Base-by-base conservation (phyloP, 176 grass and related monocot species). In the Cenchrus purpureus region DNA sequence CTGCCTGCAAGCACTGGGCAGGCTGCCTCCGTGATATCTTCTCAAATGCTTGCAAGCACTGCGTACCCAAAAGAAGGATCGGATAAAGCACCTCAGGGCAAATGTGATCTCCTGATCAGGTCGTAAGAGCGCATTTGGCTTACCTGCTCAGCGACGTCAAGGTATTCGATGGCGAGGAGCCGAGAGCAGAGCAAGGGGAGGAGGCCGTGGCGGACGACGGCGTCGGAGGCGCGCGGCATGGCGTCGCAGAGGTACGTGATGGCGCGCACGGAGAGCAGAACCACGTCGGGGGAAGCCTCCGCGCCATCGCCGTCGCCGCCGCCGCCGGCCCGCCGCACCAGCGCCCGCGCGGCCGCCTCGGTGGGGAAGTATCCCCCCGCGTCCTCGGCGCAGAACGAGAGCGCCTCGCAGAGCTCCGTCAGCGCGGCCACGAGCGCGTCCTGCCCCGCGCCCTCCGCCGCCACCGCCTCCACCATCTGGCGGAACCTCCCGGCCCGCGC, bases 1-100 rank as follows among this genome's bases (percentile, higher is more conserved):
- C 91, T 7, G 97, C 91, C 82, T 92, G 83, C 86, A 99, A 87
- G 82, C 97, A 99, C 40, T 84, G 83, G 12, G 85, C 83, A 3
- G 93, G 91, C 82, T 96, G 90, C 50, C 82, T 82, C 74, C 31
- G 75, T 4, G 97, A 99, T 79, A 96, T 96, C 82, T 99, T 99
- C 86, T 99, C 97, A 79, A 99, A 92, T 50, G 97, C 93, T 95
- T 98, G 93, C 76, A 96, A 76, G 80, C 93, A 92, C 97, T 99
- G 82, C 48, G 52, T 6, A 55, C 14, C 19, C 45, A 80, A 84
- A 25, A 50, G 61, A 53, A 46, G 20, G 31, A 40, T 76, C 77
- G 20, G 52, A 32, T 68, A 52, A 76, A 82, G 52, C 28, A 8
- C 32, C 62, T 56, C 89, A 40, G 63, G n/a, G 10, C 25, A 57